Evolutionary conservation across 202 grass and related monocot species (phyloP).

Genomic region (Carex sylvatica): DNA sequence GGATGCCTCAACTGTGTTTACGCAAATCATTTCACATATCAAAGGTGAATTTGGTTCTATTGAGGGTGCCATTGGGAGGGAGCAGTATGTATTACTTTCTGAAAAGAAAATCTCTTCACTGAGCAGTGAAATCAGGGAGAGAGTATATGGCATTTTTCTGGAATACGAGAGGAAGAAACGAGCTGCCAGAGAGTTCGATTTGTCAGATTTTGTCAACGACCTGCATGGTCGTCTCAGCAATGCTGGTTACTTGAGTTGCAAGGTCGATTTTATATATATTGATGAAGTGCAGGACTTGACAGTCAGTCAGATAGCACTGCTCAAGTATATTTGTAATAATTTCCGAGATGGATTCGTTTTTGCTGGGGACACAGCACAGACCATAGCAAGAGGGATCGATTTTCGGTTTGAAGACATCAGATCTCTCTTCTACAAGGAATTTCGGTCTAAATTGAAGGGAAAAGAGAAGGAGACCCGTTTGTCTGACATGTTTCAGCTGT

Average conservation of each 20-base stretch:
- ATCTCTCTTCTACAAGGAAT: conserved; percentile 68
- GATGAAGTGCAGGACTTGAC: conserved; percentile 97
- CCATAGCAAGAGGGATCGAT: conserved; percentile 80
- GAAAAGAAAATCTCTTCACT: conserved; percentile 69
- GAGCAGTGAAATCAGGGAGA: conserved; percentile 41
- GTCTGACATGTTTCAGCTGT: conserved; percentile 65
- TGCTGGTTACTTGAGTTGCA: conserved; percentile 37
- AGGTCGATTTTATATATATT: conserved; percentile 72
- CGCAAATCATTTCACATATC: conserved; percentile 88
- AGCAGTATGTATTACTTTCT: conserved; percentile 59
- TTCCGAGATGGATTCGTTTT: conserved; percentile 80
- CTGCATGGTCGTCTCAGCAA: conserved; percentile 43
- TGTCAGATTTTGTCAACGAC: conserved; percentile 75
- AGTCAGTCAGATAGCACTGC: conserved; percentile 66
- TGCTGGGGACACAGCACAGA: conserved; percentile 88
- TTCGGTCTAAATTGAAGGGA: conserved; percentile 36
- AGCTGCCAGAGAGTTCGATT: conserved; percentile 54
- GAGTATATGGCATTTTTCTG: conserved; percentile 75
- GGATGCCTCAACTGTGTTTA: conserved; percentile 72
- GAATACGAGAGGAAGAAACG: conserved; percentile 67
- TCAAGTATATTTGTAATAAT: conserved; percentile 74
- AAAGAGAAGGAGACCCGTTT: conserved; percentile 35
- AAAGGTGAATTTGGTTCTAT: conserved; percentile 42
- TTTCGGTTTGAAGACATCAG: conserved; percentile 90
- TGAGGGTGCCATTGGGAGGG: conserved; percentile 32